Evolutionary conservation across 1,284 basidiomycete genomes (phyloP), one percentile per base, ranked within the genome.

Genomic region (Ustilago bromivora): DNA sequence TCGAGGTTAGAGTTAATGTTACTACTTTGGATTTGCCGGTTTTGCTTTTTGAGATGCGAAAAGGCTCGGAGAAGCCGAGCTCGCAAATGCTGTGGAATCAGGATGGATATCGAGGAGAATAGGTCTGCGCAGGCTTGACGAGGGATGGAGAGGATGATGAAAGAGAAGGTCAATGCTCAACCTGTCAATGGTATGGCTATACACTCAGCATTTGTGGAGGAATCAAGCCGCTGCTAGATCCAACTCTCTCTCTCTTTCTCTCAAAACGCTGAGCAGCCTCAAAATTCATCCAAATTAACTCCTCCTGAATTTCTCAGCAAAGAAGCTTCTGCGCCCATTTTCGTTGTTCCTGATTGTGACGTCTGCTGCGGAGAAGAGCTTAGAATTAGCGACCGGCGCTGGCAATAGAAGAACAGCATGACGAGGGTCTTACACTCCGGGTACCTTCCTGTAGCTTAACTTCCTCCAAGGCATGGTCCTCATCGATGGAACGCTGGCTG

Each of bases 171-270:
- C 46, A 49, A 49, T 6, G 19, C 23, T 28, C 46, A 13, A 28
- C 1, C 17, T 19, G 19, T 6, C 13, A 12, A 32, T 13, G 23
- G 6, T 31, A 51, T 51, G 49, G 49, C 49, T 51, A 51, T 51
- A 31, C 49, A 51, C 49, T 51, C 6, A 31, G 49, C 49, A 32
- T 51, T 51, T 51, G 49, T 51, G 49, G 49, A 51, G 49, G 49
- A 51, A 51, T 13, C 23, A 28, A 28, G 23, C 23, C 23, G 23
- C 23, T 28, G 3, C 23, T 28, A 28, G 23, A 28, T 28, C 23
- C 23, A 28, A 3, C 23, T 28, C 23, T 28, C 23, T n/a, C 46
- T 19, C n/a, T 23, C 6, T 41, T 41, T 41, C 40, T 15, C 17
- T 6, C 17, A 41, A 41, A 46, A 9, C 43, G 43, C 43, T 46